Evolutionary conservation across 148 eudicot genomes (phyloP), one percentile per base, ranked within the genome.

Genomic region (Linanthus parryae): DNA sequence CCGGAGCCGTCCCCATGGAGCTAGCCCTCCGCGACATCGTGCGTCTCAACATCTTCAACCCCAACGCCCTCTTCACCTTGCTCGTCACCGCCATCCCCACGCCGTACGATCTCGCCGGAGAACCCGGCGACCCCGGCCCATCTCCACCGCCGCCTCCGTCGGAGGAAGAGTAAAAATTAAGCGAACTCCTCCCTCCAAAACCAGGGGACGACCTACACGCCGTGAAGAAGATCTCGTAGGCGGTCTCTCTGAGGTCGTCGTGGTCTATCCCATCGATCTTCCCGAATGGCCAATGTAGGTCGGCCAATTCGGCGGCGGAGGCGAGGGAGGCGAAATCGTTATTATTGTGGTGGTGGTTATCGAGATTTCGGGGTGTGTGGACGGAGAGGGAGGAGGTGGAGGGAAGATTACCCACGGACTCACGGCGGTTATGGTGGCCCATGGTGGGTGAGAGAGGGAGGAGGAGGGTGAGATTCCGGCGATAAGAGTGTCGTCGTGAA

Each of bases 211-310:
- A 84, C 41, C 98, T 63, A 46, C 98, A 92, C 0, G 96, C 69
- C 59, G 94, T 79, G 76, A 92, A 92, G 69, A 92, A 92, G 20
- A 92, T 72, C 70, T 92, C 98, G 44, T 87, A 92, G 13, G 98
- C 90, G 5, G 95, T 75, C 52, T 81, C 86, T 1, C 94, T 60
- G 18, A 81, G 69, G 60, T 82, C 90, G 26, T 79, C 87, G 0
- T 57, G 55, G 62, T 81, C 88, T 23, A 87, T 58, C 43, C 76
- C 83, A 1, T 77, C 73, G 20, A 83, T 69, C 26, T 60, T 54
- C 20, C 80, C 75, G 37, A 83, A 83, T 0, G 97, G 94, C 63
- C 73, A 86, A 0, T 57, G 44, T 0, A 86, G 73, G 59, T 83
- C 83, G 0, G 52, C 24, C 1, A 27, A 38, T 7, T 59, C 66